Conservation (phyloP, 164 flowering plant genomes). For the Paratinospora sagittata region DNA sequence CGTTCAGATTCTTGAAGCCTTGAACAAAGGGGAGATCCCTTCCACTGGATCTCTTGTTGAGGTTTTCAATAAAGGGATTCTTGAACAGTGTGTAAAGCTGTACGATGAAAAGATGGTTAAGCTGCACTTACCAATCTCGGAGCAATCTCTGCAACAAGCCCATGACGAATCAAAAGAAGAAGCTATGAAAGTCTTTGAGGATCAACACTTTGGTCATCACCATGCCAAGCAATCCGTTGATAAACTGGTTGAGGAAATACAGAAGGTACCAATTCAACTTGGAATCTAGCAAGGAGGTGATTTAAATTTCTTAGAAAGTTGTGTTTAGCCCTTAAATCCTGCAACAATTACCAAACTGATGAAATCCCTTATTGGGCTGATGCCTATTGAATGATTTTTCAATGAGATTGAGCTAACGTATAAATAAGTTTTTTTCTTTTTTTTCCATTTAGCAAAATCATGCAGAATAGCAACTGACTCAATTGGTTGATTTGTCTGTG, state of each 20-base stretch:
- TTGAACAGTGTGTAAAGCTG: slow-evolving; percentile 81
- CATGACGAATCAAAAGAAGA: slow-evolving; percentile 49
- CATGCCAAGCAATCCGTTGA: slow-evolving; percentile 78
- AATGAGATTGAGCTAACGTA: not conserved
- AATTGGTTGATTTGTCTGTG: too few species aligned
- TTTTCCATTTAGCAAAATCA: too few species aligned
- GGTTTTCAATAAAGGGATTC: slow-evolving; percentile 86
- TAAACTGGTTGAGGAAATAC: slow-evolving; percentile 64
- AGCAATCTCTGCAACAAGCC: slow-evolving; percentile 43
- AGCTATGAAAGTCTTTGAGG: slow-evolving; percentile 65
- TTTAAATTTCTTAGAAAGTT: not conserved
- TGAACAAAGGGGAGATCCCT: slow-evolving; percentile 99
- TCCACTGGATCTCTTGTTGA: slow-evolving; percentile 98
- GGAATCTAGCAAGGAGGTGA: slow-evolving; percentile 1
- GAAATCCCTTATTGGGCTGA: not conserved
- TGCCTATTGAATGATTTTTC: too few species aligned
- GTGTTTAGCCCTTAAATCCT: too few species aligned
- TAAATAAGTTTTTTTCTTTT: not conserved
- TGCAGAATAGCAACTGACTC: too few species aligned
- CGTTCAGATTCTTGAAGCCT: slow-evolving; percentile 87
- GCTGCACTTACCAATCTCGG: slow-evolving; percentile 60
- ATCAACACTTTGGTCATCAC: slow-evolving; percentile 90
- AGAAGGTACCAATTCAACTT: slow-evolving; percentile 41
- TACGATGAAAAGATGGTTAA: slow-evolving; percentile 58
- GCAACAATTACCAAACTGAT: not conserved